Percentiles rank a stretch among this genome's conserved stretches.
Conservation (phyloP, 2,329 filamentous ascomycete genomes). For the Penicillium sp. region DNA sequence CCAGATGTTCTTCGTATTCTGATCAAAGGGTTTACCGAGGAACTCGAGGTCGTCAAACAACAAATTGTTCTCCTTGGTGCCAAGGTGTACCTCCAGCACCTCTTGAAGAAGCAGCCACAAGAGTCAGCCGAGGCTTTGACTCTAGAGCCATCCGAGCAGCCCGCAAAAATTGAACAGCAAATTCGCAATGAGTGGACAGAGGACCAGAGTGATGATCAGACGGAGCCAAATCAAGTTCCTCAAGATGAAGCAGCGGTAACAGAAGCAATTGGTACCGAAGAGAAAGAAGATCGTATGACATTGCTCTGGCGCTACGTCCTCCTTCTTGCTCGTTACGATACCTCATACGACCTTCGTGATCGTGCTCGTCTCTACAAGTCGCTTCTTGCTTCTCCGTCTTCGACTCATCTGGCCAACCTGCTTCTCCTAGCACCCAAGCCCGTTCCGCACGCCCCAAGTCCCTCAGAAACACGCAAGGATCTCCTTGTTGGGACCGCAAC, state of each 20-base stretch:
- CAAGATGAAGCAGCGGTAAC: constrained; percentile 28
- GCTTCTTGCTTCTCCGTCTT: constrained; percentile 71
- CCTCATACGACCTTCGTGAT: constrained; percentile 91
- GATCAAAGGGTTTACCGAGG: constrained; percentile 77
- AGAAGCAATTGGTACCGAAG: constrained; percentile 30
- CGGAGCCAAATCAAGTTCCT: constrained; percentile 27
- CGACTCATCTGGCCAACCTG: constrained; percentile 80
- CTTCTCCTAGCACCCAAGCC: constrained; percentile 93
- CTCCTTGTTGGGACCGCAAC: constrained; percentile 82
- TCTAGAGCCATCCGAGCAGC: constrained; percentile 20
- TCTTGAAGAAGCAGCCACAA: constrained; percentile 55
- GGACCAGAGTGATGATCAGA: constrained; percentile 24
- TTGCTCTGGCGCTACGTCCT: constrained; percentile 83
- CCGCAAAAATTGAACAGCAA: constrained; percentile 19
- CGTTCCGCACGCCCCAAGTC: constrained; percentile 84
- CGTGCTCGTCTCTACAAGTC: constrained; percentile 85
- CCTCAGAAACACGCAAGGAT: constrained; percentile 77
- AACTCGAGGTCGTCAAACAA: constrained; percentile 81
- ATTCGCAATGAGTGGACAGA: constrained; percentile 37
- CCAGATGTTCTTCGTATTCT: constrained; percentile 88
- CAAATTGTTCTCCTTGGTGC: constrained; percentile 91
- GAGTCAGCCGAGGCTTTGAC: constrained; percentile 10
- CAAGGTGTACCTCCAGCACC: constrained; percentile 91
- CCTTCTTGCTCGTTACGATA: constrained; percentile 85
- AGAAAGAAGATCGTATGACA: constrained; percentile 62